phyloP scores from a whole-genome alignment of 305 asterid genomes.

The Rubia tinctorum region DNA sequence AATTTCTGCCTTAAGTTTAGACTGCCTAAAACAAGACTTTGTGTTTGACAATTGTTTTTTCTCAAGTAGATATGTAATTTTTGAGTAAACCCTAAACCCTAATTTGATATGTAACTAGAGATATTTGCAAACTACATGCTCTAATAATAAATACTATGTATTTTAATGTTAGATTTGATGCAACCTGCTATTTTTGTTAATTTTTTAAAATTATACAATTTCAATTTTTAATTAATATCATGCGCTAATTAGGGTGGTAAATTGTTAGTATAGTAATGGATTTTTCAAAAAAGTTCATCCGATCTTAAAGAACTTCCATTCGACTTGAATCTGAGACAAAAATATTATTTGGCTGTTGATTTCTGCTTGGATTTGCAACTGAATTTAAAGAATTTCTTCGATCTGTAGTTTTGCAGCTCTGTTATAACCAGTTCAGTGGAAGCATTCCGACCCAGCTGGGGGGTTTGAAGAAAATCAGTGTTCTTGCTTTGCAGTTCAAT shows the following conservation, averaged over 20 bases:
- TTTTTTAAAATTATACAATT: not conserved
- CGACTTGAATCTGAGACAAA: not conserved
- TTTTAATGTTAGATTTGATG: not conserved
- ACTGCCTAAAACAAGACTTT: too few relatives aligned
- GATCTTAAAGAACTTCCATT: not conserved
- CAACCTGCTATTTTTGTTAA: not conserved
- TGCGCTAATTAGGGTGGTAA: not conserved
- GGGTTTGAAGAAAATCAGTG: slow-evolving; percentile 59
- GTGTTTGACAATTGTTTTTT: not conserved
- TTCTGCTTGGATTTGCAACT: not conserved
- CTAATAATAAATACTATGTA: too few relatives aligned
- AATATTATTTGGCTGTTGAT: not conserved
- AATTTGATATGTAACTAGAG: not conserved
- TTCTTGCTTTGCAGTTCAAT: slow-evolving; percentile 74
- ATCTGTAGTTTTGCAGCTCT: slow-evolving; percentile 80
- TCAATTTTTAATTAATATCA: not conserved
- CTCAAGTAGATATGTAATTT: too few relatives aligned
- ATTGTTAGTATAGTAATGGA: not conserved
- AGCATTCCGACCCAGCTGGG: slow-evolving; percentile 77
- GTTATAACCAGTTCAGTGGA: slow-evolving; percentile 75
- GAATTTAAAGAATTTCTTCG: not conserved
- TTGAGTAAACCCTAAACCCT: too few relatives aligned
- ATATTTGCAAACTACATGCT: not conserved
- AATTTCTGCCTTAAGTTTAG: too few relatives aligned
- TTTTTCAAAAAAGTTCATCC: not conserved